phyloP scores from a whole-genome alignment of 2,329 filamentous ascomycete genomes.

The Aspergillus calidoustus region DNA sequence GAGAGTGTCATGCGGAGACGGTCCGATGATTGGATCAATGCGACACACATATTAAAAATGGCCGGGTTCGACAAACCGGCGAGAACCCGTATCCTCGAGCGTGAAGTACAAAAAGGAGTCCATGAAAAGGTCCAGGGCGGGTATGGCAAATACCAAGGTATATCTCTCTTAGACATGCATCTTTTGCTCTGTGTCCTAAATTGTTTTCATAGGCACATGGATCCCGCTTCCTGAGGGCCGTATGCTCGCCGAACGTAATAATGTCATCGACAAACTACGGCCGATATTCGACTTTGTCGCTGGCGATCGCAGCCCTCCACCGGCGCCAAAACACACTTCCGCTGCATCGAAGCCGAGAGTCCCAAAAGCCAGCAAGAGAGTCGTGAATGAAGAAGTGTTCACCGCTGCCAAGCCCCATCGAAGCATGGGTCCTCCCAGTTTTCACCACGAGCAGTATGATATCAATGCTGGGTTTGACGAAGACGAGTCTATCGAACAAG shows the following conservation, averaged over 20 bases:
- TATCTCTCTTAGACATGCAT: conserved; percentile 16
- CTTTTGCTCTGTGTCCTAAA: background rate
- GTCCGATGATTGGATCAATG: conserved; percentile 97
- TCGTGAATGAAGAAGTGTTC: conserved; percentile 41
- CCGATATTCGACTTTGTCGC: conserved; percentile 89
- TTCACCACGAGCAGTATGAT: conserved; percentile 69
- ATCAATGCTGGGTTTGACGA: conserved; percentile 68
- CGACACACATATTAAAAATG: conserved; percentile 97
- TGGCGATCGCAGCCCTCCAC: conserved; percentile 85
- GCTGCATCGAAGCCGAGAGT: conserved; percentile 77
- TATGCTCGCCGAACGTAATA: conserved; percentile 82
- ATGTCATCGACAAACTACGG: conserved; percentile 78
- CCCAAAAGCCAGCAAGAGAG: conserved; percentile 68
- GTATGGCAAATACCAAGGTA: conserved; percentile 97
- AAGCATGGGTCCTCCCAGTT: conserved; percentile 41
- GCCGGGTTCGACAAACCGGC: conserved; percentile 97
- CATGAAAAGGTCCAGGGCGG: conserved; percentile 99
- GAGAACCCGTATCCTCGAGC: conserved; percentile 89
- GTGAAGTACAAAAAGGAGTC: conserved; percentile 93
- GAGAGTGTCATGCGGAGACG: conserved; percentile 97
- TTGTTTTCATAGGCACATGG: conserved; percentile 75
- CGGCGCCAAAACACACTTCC: conserved; percentile 85
- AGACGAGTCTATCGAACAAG: conserved; percentile 81
- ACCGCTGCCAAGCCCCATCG: conserved; percentile 37
- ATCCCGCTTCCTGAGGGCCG: conserved; percentile 85